Conservation (phyloP, 306 rosid species). For the Glycyrrhiza uralensis region DNA sequence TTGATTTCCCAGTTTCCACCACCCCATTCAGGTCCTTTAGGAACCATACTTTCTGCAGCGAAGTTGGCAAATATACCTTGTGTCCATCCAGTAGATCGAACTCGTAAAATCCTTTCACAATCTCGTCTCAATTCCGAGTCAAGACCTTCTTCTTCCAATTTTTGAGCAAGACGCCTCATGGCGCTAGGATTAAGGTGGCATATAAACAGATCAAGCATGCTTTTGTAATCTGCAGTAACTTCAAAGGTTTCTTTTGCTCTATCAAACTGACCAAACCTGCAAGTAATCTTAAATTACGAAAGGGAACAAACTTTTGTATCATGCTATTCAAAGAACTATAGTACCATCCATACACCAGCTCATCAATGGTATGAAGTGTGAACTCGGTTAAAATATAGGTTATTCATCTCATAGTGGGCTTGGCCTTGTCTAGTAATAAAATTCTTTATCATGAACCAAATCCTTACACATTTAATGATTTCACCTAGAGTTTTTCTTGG, state of each 20-base stretch:
- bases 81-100: conserved; percentile 95
- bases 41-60: conserved; percentile 99
- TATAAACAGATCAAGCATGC: conserved; percentile 93
- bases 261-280: conserved; percentile 99
- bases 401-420: neutral
- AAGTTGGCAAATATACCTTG: conserved; percentile 98
- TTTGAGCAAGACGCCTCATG: conserved; percentile 97
- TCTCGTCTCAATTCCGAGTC: conserved; percentile 95
- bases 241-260: conserved; percentile 98
- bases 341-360: conserved; percentile 1
- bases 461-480: neutral
- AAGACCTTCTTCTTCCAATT: conserved; percentile 92
- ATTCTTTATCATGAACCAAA: neutral
- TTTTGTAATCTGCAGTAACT: conserved; percentile 79
- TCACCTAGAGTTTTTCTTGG: neutral
- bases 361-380: conserved; percentile 9
- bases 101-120: conserved; percentile 92
- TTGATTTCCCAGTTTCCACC: conserved; percentile 99
- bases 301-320: conserved; percentile 15
- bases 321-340: conserved; percentile 9
- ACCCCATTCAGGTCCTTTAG: conserved; percentile 99
- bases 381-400: neutral
- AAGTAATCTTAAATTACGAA: conserved; percentile 31
- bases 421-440: neutral
- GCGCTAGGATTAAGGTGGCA: conserved; percentile 99